phyloP scores from a whole-genome alignment of 768 basidiomycete species.

The Kwoniella sp. region DNA sequence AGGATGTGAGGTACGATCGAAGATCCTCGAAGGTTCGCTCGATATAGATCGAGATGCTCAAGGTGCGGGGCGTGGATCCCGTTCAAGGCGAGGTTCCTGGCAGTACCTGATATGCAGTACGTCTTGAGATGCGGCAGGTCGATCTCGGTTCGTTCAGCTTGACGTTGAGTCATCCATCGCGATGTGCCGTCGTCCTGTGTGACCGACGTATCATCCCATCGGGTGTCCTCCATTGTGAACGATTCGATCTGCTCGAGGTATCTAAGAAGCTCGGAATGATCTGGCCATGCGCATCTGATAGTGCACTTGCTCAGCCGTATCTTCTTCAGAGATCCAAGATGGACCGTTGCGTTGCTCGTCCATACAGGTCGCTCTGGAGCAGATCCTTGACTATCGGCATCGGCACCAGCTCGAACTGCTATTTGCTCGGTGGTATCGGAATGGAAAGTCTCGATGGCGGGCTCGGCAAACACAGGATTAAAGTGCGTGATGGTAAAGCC shows the following conservation, averaged over 20 bases:
- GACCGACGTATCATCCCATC: background rate
- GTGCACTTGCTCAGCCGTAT: slow-evolving; percentile 1
- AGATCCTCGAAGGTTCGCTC: background rate
- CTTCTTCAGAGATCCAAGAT: slow-evolving; percentile 3
- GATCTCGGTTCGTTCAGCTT: slow-evolving; percentile 5
- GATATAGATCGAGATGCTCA: slow-evolving; percentile 16
- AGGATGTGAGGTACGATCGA: background rate
- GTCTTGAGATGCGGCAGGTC: background rate
- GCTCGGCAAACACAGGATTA: background rate
- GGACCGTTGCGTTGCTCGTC: slow-evolving; percentile 1
- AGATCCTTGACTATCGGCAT: background rate
- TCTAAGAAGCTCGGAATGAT: slow-evolving; percentile 4
- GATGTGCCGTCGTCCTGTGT: background rate
- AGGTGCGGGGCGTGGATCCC: slow-evolving; percentile 9
- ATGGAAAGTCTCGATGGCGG: too few relatives aligned
- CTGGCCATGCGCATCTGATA: slow-evolving; percentile 5
- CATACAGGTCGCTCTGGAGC: background rate
- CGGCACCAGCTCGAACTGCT: too few relatives aligned
- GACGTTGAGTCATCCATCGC: background rate
- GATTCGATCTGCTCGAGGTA: slow-evolving; percentile 1
- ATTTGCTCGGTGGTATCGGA: too few relatives aligned
- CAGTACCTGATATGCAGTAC: background rate
- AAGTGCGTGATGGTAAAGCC: background rate
- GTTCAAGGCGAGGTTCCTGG: slow-evolving; percentile 5
- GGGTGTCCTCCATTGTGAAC: slow-evolving; percentile 7